Evolutionary conservation across 2,329 filamentous ascomycete genomes (phyloP).

Genomic region (Pyricularia pennisetigena): DNA sequence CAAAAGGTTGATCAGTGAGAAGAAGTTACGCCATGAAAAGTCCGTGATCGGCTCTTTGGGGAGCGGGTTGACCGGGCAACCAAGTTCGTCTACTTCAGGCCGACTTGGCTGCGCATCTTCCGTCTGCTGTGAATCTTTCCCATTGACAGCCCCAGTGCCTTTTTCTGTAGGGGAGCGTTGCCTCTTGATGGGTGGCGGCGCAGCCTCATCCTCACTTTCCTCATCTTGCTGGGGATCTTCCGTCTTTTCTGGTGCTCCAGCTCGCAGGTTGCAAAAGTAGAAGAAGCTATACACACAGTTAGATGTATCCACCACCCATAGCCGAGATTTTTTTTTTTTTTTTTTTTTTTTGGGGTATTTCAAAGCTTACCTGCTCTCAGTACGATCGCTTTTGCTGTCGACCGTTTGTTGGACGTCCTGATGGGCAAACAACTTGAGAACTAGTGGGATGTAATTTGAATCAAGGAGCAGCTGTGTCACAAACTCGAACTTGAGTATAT

Average conservation of each 20-base stretch:
- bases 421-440: slow-evolving; percentile 87
- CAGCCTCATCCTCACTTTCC: slow-evolving; percentile 66
- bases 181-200: slow-evolving; percentile 71
- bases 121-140: neutral
- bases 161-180: slow-evolving; percentile 28
- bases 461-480: slow-evolving; percentile 87
- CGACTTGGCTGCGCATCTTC: slow-evolving; percentile 19
- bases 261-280: slow-evolving; percentile 69
- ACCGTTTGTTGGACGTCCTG: slow-evolving; percentile 89
- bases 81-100: slow-evolving; percentile 75
- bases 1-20: slow-evolving; percentile 88
- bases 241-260: slow-evolving; percentile 16
- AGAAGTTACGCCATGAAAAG: slow-evolving; percentile 92
- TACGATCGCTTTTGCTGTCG: slow-evolving; percentile 73
- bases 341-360: no score
- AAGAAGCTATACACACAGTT: slow-evolving; percentile 57
- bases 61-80: slow-evolving; percentile 63
- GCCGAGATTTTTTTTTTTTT: no score
- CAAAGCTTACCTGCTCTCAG: slow-evolving; percentile 61
- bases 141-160: neutral
- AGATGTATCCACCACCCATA: no score
- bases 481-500: slow-evolving; percentile 93
- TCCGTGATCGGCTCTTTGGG: slow-evolving; percentile 72
- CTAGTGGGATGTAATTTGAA: slow-evolving; percentile 86
- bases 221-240: slow-evolving; percentile 27